Conservation (phyloP, 306 rosid species). For the Fragaria vesca region DNA sequence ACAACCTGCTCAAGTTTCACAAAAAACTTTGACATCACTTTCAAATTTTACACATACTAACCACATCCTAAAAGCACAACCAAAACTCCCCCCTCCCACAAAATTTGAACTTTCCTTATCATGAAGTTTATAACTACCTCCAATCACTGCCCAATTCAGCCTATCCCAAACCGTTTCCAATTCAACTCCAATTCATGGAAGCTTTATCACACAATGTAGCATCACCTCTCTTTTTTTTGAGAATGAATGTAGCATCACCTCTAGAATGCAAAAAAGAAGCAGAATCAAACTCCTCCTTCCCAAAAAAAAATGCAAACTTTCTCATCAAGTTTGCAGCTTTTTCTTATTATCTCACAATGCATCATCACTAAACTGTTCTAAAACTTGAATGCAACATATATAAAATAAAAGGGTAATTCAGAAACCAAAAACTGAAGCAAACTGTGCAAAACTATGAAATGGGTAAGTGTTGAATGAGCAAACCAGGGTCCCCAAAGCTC, state of each 20-base stretch:
- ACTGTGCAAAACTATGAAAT: constrained; percentile 3
- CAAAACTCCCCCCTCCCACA: neutral
- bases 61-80: neutral
- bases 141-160: neutral
- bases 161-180: neutral
- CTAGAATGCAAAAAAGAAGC: neutral
- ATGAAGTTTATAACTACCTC: neutral
- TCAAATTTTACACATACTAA: neutral
- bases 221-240: too few relatives aligned
- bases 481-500: constrained; percentile 97
- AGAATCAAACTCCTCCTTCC: neutral
- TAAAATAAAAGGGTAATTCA: neutral
- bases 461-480: constrained; percentile 22
- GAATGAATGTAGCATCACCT: neutral
- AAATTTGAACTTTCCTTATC: too few relatives aligned
- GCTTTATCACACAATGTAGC: neutral
- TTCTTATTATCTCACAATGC: neutral
- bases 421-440: neutral
- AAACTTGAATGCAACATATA: neutral
- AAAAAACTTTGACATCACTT: neutral
- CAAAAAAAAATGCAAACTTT: too few relatives aligned
- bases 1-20: constrained; percentile 54
- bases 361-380: neutral
- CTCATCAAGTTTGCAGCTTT: neutral
- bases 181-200: neutral